phyloP scores from a whole-genome alignment of 192 early-diverging fungal genomes.

The Jimgerdemannia flammicorona region DNA sequence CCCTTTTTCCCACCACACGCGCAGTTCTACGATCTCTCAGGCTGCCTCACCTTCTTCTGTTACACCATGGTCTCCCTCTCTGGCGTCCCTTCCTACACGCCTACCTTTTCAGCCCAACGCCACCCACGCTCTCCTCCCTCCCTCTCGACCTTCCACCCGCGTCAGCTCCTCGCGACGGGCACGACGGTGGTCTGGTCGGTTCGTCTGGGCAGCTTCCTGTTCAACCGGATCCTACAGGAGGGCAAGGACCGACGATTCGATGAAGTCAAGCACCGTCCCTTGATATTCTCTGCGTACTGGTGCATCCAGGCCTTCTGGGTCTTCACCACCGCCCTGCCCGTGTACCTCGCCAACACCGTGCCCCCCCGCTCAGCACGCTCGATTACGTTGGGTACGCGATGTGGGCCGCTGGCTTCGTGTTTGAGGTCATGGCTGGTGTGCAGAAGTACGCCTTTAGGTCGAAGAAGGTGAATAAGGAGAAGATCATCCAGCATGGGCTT shows the following conservation, averaged over 20 bases:
- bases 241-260: conserved; percentile 33
- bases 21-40: conserved; percentile 35
- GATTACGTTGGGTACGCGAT: conserved; percentile 23
- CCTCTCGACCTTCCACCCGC: conserved; percentile 13
- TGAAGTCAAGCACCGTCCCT: conserved; percentile 18
- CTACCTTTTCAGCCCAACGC: neutral
- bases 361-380: conserved; percentile 20
- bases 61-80: conserved; percentile 23
- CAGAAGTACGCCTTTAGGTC: conserved; percentile 30
- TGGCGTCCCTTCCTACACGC: conserved; percentile 15
- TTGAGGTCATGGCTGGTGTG: conserved; percentile 24
- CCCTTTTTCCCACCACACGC: too few relatives aligned
- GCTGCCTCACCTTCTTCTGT: conserved; percentile 21
- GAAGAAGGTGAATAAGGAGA: conserved; percentile 29
- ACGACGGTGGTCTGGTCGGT: conserved; percentile 26
- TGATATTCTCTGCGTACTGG: conserved; percentile 26
- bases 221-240: conserved; percentile 17
- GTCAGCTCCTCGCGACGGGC: conserved; percentile 26
- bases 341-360: conserved; percentile 4
- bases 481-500: conserved; percentile 24
- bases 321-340: conserved; percentile 26
- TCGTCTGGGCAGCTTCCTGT: conserved; percentile 27
- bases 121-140: neutral
- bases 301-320: conserved; percentile 32
- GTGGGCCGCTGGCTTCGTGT: conserved; percentile 25